phyloP scores from a whole-genome alignment of 169 alveolate genomes.

The Eimeria necatrix region DNA sequence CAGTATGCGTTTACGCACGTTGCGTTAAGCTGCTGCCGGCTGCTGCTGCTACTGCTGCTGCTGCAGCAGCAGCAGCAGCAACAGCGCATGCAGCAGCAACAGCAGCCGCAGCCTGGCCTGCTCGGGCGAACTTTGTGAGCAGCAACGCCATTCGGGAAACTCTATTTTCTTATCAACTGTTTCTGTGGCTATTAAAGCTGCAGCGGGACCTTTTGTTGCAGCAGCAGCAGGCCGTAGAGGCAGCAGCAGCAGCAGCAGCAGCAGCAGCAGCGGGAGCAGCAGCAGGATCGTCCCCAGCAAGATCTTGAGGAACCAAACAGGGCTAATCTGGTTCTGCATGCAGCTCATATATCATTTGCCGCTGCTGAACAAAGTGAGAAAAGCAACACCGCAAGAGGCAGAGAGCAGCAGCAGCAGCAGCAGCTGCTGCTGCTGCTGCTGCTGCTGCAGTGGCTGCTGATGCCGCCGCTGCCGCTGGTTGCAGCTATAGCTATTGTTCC shows the following conservation, averaged over 20 bases:
- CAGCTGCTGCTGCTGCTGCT: not conserved
- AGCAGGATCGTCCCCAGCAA: slow-evolving; percentile 22
- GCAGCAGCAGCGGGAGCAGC: slow-evolving; percentile 25
- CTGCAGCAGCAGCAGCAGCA: slow-evolving; percentile 53
- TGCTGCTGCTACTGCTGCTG: slow-evolving; percentile 16
- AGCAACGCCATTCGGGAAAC: not conserved
- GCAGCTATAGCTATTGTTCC: not conserved
- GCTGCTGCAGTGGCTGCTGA: not conserved
- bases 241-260: slow-evolving; percentile 31
- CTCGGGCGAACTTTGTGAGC: not conserved
- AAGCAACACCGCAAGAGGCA: not conserved
- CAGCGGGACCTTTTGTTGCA: not conserved
- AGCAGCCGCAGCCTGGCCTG: not conserved
- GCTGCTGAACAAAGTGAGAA: no score
- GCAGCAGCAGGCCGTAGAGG: not conserved
- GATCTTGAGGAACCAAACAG: not conserved
- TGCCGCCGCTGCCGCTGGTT: not conserved
- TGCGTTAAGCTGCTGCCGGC: not conserved
- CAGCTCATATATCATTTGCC: not conserved
- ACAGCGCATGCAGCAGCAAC: not conserved
- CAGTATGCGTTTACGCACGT: no score
- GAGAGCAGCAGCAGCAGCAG: slow-evolving; percentile 1
- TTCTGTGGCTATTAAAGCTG: not conserved
- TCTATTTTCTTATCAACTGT: not conserved
- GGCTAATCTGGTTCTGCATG: not conserved